Evolutionary conservation across 768 basidiomycete species (phyloP).

Genomic region (Suillus ampliporus): DNA sequence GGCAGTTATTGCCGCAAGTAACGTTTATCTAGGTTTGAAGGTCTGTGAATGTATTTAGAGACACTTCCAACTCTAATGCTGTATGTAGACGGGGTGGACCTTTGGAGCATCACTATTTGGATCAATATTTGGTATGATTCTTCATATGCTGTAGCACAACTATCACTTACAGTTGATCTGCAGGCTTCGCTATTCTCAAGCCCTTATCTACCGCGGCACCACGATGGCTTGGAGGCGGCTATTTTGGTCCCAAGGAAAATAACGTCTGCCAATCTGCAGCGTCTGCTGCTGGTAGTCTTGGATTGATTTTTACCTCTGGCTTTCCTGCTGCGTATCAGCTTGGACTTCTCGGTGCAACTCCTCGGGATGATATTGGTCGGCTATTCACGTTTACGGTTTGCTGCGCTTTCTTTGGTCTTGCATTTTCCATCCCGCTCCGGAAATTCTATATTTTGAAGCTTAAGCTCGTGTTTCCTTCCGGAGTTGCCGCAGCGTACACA

Average conservation of each 20-base stretch:
- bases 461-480: constrained; percentile 67
- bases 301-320: constrained; percentile 63
- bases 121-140: constrained; percentile 16
- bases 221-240: constrained; percentile 51
- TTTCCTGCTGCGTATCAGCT: constrained; percentile 67
- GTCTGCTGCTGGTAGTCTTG: constrained; percentile 59
- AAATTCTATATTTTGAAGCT: constrained; percentile 68
- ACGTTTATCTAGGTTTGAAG: constrained; percentile 72
- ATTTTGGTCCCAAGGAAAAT: constrained; percentile 71
- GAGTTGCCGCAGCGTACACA: constrained; percentile 69
- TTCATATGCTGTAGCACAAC: constrained; percentile 16
- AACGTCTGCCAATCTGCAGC: constrained; percentile 23
- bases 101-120: constrained; percentile 70
- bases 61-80: neutral
- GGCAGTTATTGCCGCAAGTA: constrained; percentile 62
- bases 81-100: constrained; percentile 57
- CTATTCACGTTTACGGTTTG: constrained; percentile 60
- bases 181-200: constrained; percentile 59
- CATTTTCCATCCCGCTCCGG: constrained; percentile 68
- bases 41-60: constrained; percentile 14
- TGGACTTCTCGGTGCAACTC: constrained; percentile 49
- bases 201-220: constrained; percentile 56
- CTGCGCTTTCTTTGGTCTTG: constrained; percentile 65
- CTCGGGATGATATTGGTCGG: constrained; percentile 57
- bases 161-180: constrained; percentile 44